These are phyloP conservation scores for Mycena alexandri DNA, from an alignment of 768 basidiomycete species.

Conservation along the genomic window DNA sequence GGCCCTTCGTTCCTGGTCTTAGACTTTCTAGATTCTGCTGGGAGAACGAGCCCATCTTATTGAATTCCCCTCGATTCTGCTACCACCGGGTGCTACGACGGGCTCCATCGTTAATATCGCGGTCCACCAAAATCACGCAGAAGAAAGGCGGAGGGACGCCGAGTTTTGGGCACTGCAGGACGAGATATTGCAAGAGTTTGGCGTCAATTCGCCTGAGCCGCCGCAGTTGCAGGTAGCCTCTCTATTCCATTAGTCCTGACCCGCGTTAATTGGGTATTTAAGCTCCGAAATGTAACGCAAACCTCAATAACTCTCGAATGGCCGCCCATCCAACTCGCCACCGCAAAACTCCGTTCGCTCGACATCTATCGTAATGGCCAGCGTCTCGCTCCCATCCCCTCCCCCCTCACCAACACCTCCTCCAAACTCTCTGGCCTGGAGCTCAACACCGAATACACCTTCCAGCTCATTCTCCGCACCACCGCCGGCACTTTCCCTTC, in stretches of 20 bases:
- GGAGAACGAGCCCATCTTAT: conserved; percentile 96
- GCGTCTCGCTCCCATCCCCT: conserved; percentile 88
- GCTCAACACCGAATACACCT: conserved; percentile 87
- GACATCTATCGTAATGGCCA: conserved; percentile 95
- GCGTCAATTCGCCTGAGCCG: conserved; percentile 71
- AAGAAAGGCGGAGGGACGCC: conserved; percentile 84
- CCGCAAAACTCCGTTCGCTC: conserved; percentile 86
- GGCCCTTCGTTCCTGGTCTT: conserved; percentile 7
- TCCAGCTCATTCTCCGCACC: conserved; percentile 94
- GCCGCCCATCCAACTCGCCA: conserved; percentile 87
- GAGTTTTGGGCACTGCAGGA: conserved; percentile 91
- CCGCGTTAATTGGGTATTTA: conserved; percentile 9
- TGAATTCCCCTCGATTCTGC: conserved; percentile 95
- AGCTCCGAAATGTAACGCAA: conserved; percentile 96
- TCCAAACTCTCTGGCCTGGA: conserved; percentile 89
- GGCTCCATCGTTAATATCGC: conserved; percentile 98
- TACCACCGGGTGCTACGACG: conserved; percentile 92
- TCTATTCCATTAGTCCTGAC: conserved; percentile 37
- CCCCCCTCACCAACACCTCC: conserved; percentile 85
- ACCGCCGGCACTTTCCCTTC: conserved; percentile 93
- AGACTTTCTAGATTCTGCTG: conserved; percentile 77
- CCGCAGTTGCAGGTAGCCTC: conserved; percentile 77
- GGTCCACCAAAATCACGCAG: conserved; percentile 86
- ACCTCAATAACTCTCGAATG: conserved; percentile 98
- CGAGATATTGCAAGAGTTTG: conserved; percentile 82